phyloP scores from a whole-genome alignment of 306 rosid species.

The Phaseolus lunatus region DNA sequence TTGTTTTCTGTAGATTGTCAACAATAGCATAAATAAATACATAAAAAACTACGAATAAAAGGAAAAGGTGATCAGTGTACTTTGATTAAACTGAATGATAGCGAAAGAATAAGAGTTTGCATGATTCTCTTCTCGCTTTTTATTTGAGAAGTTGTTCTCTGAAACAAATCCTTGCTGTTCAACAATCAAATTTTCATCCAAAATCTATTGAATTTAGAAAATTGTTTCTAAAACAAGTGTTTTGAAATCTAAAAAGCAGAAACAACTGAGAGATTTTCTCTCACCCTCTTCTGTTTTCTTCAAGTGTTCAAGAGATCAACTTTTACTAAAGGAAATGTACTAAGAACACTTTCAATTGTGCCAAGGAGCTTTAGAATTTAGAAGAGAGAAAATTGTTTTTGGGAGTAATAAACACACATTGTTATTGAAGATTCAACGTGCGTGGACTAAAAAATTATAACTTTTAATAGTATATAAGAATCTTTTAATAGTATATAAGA shows the following conservation, averaged over 20 bases:
- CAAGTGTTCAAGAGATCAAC: too few species aligned
- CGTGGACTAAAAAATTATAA: too few species aligned
- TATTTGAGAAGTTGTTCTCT: too few species aligned
- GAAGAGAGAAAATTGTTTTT: too few species aligned
- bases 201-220: too few species aligned
- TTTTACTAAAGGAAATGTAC: background rate
- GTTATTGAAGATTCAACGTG: too few species aligned
- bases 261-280: background rate
- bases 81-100: background rate
- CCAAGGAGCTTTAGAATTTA: background rate
- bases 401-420: too few species aligned
- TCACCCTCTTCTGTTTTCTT: too few species aligned
- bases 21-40: background rate
- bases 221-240: background rate
- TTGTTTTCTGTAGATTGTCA: constrained; percentile 60
- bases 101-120: background rate
- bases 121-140: background rate
- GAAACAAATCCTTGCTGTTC: too few species aligned
- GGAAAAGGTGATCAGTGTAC: background rate
- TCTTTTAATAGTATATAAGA: too few species aligned
- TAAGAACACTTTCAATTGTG: background rate
- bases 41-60: background rate
- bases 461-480: too few species aligned
- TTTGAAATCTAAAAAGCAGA: background rate
- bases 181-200: too few species aligned